Base-by-base conservation (phyloP, 257 asterid genomes). In the Solanum virginianum region DNA sequence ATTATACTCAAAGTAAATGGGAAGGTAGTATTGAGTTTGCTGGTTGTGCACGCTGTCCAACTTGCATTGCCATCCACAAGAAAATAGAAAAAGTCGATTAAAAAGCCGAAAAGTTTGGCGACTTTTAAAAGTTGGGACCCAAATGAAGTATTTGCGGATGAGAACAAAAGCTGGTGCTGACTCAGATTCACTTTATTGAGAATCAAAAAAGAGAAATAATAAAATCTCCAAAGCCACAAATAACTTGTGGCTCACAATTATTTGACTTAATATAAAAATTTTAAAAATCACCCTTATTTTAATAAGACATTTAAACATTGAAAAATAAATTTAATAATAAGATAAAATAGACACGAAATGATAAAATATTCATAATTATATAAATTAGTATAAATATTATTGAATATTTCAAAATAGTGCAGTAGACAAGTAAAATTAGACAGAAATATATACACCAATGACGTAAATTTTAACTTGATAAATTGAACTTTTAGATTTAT, bases 161-260 rank as follows among this genome's bases (percentile, higher is more conserved):
- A 59, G 57, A 39, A 63, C 8, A 10, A 26, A 54, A 36, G 69
- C 68, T 17, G 59, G 3, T 86, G 93, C 83, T 91, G 98, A 92
- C 90, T 93, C 95, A 88, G 62, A 91, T 87, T 89, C 92, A 91
- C 91, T 86, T 92, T 91, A 86, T 22, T 82, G 80, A 86, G 87
- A 85, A 86, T 85, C 84, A 84, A 87, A 86, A 83, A 80, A 86
- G 32, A 24, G 22, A 51, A 51, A 77, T 9, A 51, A 68, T 17
- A 51, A 77, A 77, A 77, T 77, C 63, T 77, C 16, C 72, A 81
- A 91, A 84, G 93, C 98, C 96, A 93, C 98, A 94, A 6, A 92
- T 26, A 93, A 90, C 85, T 90, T 90, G 99, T 94, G 99, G 97
- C 92, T 91, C 65, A 90, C 87, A 88, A 83, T 85, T 72, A 74